Evolutionary conservation across 164 flowering plant species (phyloP), one percentile per base, ranked within the genome.

Genomic region (Echeveria elegans): DNA sequence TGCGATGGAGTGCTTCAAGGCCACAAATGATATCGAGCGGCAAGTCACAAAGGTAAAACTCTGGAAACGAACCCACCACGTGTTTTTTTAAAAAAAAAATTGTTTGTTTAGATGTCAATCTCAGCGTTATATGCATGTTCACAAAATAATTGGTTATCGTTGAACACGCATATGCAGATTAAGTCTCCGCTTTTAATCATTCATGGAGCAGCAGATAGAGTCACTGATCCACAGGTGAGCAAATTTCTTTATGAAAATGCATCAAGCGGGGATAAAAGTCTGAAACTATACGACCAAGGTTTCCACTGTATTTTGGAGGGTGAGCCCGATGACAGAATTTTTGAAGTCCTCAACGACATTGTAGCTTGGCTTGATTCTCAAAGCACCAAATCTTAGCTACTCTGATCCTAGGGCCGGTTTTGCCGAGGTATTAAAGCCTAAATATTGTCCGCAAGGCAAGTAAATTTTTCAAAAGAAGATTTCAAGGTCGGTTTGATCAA

Each of bases 201-300:
- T 69, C 98, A 94, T 70, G 98, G 97, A 72, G 93, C 92, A 31
- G 89, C 83, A 11, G 98, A 94, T 71, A 86, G 80, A 77, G 84
- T 90, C 67, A 92, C 97, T 8, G 97, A 92, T 77, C 98, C 98
- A 16, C 40, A 31, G 8, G 84, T 90, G 66, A 92, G 98, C 78
- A 73, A 77, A 76, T 88, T 83, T 72, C 85, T 92, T 5, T 88
- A 90, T 63, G 87, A 90, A 70, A 86, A 83, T 53, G 86, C 97
- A 31, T 79, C 80, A 0, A 86, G 90, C 78, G 73, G 72, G 41
- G 96, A 92, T 72, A 92, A 92, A 75, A 88, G 86, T 14, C 71
- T 93, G 16, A 93, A 87, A 74, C 82, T 93, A 7, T 90, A 88
- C 53, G 85, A 87, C 40, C 86, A 74, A 7, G 80, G 90, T 23